Evolutionary conservation across 163 green algal genomes (phyloP).

Genomic region (Trebouxia gelatinosa): DNA sequence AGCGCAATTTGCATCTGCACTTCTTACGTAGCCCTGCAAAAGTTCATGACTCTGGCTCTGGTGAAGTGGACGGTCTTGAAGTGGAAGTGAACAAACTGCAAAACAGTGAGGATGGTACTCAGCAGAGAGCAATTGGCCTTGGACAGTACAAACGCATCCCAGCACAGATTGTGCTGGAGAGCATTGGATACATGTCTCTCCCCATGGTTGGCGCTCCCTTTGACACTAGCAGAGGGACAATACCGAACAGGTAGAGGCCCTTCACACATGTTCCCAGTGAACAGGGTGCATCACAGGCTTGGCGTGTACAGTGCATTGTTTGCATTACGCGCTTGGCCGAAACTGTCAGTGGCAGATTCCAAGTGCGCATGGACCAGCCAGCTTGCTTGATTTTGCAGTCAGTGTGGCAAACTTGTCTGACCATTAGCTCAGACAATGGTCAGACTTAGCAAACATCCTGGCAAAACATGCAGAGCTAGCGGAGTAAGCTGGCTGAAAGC

Average conservation of each 20-base stretch:
- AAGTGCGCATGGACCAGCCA: neutral
- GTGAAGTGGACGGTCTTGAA: conserved; percentile 38
- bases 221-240: conserved; percentile 60
- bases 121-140: conserved; percentile 35
- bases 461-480: neutral
- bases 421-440: too few relatives aligned
- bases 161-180: conserved; percentile 80
- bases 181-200: conserved; percentile 84
- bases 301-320: neutral
- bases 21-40: conserved; percentile 32
- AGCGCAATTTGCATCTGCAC: conserved; percentile 28
- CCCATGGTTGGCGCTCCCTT: conserved; percentile 81
- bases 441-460: neutral
- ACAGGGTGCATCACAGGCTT: conserved; percentile 56
- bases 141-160: conserved; percentile 62
- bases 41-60: conserved; percentile 22
- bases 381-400: neutral
- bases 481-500: neutral
- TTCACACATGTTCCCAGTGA: neutral
- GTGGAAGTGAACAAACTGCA: conserved; percentile 44
- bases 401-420: neutral
- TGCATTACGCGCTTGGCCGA: too few relatives aligned
- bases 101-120: neutral
- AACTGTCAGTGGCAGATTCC: neutral
- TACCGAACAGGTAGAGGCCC: conserved; percentile 69